Base-by-base conservation (phyloP, 192 early-diverging fungal species). In the Martensiomyces pterosporus region DNA sequence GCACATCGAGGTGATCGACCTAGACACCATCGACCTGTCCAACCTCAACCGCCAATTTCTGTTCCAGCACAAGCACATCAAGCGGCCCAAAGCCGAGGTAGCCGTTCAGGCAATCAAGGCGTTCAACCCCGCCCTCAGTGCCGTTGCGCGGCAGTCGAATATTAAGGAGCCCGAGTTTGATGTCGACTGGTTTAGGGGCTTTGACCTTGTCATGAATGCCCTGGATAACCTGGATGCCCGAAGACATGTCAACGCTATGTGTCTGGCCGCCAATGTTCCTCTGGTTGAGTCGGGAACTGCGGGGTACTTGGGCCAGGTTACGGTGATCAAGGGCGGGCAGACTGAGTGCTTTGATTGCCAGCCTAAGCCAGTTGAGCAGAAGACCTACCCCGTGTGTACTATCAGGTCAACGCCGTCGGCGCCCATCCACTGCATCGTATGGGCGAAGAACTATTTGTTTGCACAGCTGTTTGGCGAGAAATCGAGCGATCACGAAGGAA, bases 21-120 rank as follows among this genome's bases (percentile, higher is more conserved):
- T 99, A 33, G 97, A 99, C 72, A 96, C 95, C 1, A 99, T 99
- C 43, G 97, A 99, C 49, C 75, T 98, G 32, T 94, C 93, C 19
- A 99, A 99, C 67, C 73, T 99, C 40, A 99, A 99, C 74, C 77
- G 97, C n/a, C 97, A 99, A 77, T 99, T 99, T 49, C 79, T 99
- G 40, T 99, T 99, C 79, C 94, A 93, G 72, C 85, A 82, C 35
- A 74, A 86, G 41, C 93, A 99, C 62, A 89, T 99, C 45, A 85
- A 84, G 49, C 86, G 92, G 64, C 78, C 94, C 43, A 99, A 99
- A 60, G 89, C 94, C 3, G 25, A 87, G 65, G 82, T 97, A 5
- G 97, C 97, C 1, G 75, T 76, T 45, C 81, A 87, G 47, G 84
- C 92, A 4, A 94, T 91, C 6, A 68, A 85, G 9, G 69, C 64